These are phyloP conservation scores for Zizania palustris DNA, from an alignment of 202 grass and related monocot species.

Conservation along the genomic window DNA sequence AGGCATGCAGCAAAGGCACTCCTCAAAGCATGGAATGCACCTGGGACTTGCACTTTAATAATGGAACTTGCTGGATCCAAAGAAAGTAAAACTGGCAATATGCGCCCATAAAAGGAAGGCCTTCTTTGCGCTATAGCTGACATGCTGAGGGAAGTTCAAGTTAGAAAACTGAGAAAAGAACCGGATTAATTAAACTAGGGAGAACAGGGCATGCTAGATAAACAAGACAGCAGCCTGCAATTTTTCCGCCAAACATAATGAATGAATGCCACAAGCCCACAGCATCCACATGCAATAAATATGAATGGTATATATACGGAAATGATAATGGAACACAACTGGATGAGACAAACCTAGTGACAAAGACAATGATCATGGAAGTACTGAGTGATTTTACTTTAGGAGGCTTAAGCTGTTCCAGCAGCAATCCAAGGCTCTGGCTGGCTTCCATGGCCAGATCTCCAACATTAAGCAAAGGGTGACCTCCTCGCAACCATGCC, in stretches of 20 bases:
- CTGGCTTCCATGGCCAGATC: constrained; percentile 91
- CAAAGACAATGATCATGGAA: constrained; percentile 86
- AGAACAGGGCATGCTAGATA: constrained; percentile 4
- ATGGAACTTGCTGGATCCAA: constrained; percentile 85
- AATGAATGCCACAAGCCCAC: neutral
- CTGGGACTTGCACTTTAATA: constrained; percentile 66
- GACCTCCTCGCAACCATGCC: constrained; percentile 89
- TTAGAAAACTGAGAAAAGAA: constrained; percentile 33
- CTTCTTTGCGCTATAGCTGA: constrained; percentile 90
- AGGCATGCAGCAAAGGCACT: constrained; percentile 78
- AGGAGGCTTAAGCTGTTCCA: constrained; percentile 85
- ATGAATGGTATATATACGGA: constrained; percentile 33
- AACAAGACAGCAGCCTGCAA: constrained; percentile 13
- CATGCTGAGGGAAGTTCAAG: constrained; percentile 62
- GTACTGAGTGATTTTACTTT: constrained; percentile 86
- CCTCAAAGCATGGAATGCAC: constrained; percentile 88
- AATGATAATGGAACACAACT: constrained; percentile 21
- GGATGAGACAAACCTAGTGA: constrained; percentile 71
- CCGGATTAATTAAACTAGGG: neutral
- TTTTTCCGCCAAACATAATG: constrained; percentile 13
- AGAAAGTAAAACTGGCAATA: constrained; percentile 86
- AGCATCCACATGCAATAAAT: constrained; percentile 20
- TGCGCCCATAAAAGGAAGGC: constrained; percentile 92
- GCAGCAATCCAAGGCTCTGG: constrained; percentile 84
- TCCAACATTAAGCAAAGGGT: constrained; percentile 81